Evolutionary conservation across 306 rosid genomes (phyloP).

Genomic region (Vigna angularis): DNA sequence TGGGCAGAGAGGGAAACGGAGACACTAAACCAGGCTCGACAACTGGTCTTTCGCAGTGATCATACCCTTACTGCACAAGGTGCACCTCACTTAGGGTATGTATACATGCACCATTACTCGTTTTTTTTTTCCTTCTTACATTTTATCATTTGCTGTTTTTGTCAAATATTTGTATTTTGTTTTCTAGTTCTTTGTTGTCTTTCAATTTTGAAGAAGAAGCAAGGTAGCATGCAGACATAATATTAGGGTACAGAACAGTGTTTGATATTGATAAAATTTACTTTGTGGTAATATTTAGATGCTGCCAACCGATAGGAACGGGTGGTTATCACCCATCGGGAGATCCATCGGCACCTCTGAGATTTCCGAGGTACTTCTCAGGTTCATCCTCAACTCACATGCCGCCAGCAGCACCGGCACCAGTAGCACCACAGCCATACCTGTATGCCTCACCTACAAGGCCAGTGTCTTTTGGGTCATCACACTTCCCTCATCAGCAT

Average conservation of each 20-base stretch:
- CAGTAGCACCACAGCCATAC: conserved; percentile 44
- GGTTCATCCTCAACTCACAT: conserved; percentile 63
- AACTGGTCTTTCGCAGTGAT: conserved; percentile 86
- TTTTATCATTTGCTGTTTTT: background rate
- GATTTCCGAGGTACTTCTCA: conserved; percentile 80
- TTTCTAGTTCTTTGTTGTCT: background rate
- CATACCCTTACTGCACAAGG: conserved; percentile 63
- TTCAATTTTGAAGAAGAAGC: too few species aligned
- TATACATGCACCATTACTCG: background rate
- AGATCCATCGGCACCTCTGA: conserved; percentile 69
- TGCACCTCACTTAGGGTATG: conserved; percentile 82
- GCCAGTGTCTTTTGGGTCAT: conserved; percentile 53
- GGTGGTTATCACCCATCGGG: conserved; percentile 65
- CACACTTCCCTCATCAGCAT: conserved; percentile 62
- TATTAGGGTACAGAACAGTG: conserved; percentile 16
- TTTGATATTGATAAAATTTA: background rate
- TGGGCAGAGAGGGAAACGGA: conserved; percentile 98
- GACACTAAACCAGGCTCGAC: conserved; percentile 95
- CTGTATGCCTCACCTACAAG: conserved; percentile 67
- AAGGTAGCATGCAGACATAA: background rate
- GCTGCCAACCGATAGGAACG: conserved; percentile 70
- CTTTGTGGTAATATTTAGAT: conserved; percentile 50
- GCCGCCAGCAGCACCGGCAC: conserved; percentile 42
- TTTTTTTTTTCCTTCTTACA: background rate
- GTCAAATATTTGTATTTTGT: background rate